Conservation (phyloP, 2,329 filamentous ascomycete genomes). For the Exophiala spinifera region DNA sequence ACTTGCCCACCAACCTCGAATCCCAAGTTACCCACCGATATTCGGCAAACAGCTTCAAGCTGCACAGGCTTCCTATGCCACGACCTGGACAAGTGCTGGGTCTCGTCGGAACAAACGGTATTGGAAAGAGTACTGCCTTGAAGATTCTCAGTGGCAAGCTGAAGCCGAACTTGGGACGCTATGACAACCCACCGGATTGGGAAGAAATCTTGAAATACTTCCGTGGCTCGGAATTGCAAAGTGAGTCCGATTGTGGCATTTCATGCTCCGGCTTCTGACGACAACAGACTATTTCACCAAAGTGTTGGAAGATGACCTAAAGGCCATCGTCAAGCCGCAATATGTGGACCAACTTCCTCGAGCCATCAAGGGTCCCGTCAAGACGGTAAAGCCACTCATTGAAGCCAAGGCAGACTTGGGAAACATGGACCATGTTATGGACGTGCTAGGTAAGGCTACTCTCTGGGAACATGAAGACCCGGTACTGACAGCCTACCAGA, state of each 20-base stretch:
- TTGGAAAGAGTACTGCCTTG: slow-evolving; percentile 98
- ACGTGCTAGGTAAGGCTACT: slow-evolving; percentile 61
- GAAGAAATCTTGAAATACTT: slow-evolving; percentile 99
- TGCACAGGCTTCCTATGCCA: slow-evolving; percentile 93
- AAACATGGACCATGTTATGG: slow-evolving; percentile 77
- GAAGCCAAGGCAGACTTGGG: slow-evolving; percentile 71
- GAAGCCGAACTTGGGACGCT: slow-evolving; percentile 94
- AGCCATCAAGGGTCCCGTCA: slow-evolving; percentile 78
- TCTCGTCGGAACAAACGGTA: slow-evolving; percentile 98
- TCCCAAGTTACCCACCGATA: slow-evolving; percentile 97
- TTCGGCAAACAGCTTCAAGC: slow-evolving; percentile 99
- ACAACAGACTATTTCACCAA: slow-evolving; percentile 92
- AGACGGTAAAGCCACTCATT: slow-evolving; percentile 75
- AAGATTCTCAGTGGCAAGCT: slow-evolving; percentile 98
- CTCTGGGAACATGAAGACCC: not conserved
- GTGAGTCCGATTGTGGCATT: slow-evolving; percentile 51
- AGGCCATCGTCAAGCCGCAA: slow-evolving; percentile 97
- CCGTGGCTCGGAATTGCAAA: slow-evolving; percentile 94
- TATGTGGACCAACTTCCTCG: slow-evolving; percentile 98
- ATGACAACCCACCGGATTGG: slow-evolving; percentile 97
- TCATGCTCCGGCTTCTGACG: slow-evolving; percentile 3
- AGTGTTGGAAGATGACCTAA: slow-evolving; percentile 91
- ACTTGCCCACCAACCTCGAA: slow-evolving; percentile 98
- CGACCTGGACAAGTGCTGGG: slow-evolving; percentile 92
- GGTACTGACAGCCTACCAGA: slow-evolving; percentile 49